Evolutionary conservation across 106 monocot genomes (phyloP).

Genomic region (Acorus gramineus): DNA sequence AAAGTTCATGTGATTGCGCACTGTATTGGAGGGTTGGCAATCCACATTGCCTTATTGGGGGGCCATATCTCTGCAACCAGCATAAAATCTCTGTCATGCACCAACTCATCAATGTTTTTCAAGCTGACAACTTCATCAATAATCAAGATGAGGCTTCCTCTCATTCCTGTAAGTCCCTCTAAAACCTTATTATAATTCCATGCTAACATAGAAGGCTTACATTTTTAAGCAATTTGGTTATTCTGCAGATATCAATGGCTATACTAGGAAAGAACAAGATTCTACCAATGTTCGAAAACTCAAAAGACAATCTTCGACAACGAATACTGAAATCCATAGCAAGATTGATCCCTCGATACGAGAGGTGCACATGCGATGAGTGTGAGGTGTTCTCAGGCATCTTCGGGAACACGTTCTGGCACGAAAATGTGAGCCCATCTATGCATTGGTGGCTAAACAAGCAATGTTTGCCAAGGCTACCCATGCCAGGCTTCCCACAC

Average conservation of each 20-base stretch:
- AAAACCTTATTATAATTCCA: no score
- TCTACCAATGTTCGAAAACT: slow-evolving; percentile 11
- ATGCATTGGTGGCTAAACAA: slow-evolving; percentile 26
- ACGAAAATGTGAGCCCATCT: slow-evolving; percentile 13
- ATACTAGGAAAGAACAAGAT: slow-evolving; percentile 19
- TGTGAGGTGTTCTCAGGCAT: slow-evolving; percentile 31
- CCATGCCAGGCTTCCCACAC: slow-evolving; percentile 27
- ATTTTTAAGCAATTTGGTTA: not conserved
- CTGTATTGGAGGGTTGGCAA: slow-evolving; percentile 28
- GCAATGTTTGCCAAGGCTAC: slow-evolving; percentile 14
- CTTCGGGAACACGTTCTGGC: slow-evolving; percentile 29
- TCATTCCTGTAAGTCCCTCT: slow-evolving; percentile 17
- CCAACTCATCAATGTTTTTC: slow-evolving; percentile 35
- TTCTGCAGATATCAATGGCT: slow-evolving; percentile 22
- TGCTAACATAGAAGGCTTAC: no score
- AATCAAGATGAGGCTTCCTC: slow-evolving; percentile 31
- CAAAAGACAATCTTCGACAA: slow-evolving; percentile 17
- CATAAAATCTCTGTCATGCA: slow-evolving; percentile 27
- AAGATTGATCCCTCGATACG: slow-evolving; percentile 12
- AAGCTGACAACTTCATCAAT: slow-evolving; percentile 23
- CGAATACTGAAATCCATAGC: slow-evolving; percentile 12
- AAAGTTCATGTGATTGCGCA: slow-evolving; percentile 33
- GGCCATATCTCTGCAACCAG: slow-evolving; percentile 26
- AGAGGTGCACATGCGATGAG: slow-evolving; percentile 14
- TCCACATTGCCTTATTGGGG: slow-evolving; percentile 28